Evolutionary conservation across 2,329 filamentous ascomycete genomes (phyloP).

Genomic region (Fusarium falciforme): DNA sequence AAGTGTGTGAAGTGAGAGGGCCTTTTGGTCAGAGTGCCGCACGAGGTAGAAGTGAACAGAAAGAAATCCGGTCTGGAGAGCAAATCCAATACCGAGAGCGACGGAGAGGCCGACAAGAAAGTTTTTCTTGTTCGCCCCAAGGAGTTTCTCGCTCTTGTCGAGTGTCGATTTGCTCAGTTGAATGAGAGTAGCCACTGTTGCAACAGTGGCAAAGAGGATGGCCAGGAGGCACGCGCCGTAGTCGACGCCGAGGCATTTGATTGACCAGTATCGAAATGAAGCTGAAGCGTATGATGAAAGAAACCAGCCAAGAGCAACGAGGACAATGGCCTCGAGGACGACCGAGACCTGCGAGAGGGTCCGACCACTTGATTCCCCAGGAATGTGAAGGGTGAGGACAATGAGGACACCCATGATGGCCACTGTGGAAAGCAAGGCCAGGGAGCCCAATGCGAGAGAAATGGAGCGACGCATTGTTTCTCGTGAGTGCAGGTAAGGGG

Average conservation of each 20-base stretch:
- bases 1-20: constrained; percentile 36
- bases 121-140: constrained; percentile 33
- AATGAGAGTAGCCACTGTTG: constrained; percentile 59
- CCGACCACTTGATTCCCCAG: constrained; percentile 38
- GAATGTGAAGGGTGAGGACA: constrained; percentile 33
- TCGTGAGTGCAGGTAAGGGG: constrained; percentile 7
- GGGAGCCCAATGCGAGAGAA: constrained; percentile 33
- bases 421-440: constrained; percentile 38
- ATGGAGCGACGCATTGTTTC: constrained; percentile 34
- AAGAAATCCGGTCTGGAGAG: constrained; percentile 62
- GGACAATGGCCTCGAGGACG: constrained; percentile 43
- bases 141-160: constrained; percentile 18
- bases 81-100: constrained; percentile 58
- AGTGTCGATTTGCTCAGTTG: constrained; percentile 46
- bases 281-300: constrained; percentile 49
- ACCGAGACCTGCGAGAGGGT: constrained; percentile 43
- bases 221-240: constrained; percentile 50
- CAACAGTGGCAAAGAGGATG: constrained; percentile 57
- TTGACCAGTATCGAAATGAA: constrained; percentile 39
- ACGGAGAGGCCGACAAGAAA: constrained; percentile 59
- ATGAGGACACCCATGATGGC: constrained; percentile 34
- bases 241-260: constrained; percentile 38
- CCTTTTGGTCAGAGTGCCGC: constrained; percentile 41
- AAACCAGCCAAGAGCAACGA: constrained; percentile 42
- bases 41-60: constrained; percentile 56